A percentile compares a stretch with the other conserved stretches of the same genome.
Evolutionary conservation across 140 eudicot species (phyloP).

Genomic region (Anethum foeniculum): DNA sequence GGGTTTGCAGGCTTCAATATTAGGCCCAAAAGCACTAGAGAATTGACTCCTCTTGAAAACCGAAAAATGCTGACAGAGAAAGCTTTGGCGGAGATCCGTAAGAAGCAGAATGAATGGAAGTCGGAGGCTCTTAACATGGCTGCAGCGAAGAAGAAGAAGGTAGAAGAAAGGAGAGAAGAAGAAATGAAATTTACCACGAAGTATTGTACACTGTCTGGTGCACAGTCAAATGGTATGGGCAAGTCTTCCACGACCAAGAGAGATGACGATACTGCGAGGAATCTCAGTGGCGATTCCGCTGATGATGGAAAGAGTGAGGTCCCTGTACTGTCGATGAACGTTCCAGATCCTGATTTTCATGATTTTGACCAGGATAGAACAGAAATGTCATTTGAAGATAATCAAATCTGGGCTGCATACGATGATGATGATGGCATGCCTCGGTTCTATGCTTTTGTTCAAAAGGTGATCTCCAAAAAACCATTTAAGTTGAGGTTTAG

Average conservation of each 20-base stretch:
- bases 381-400: conserved; percentile 60
- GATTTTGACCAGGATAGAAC: conserved; percentile 75
- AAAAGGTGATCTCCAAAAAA: conserved; percentile 48
- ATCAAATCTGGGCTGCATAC: conserved; percentile 87
- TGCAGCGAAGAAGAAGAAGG: conserved; percentile 19
- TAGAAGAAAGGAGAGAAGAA: conserved; percentile 14
- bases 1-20: conserved; percentile 20
- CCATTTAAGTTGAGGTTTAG: conserved; percentile 75
- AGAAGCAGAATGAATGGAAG: conserved; percentile 38
- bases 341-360: conserved; percentile 92
- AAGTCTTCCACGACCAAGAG: conserved; percentile 8
- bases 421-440: conserved; percentile 97
- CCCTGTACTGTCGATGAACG: conserved; percentile 45
- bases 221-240: background rate
- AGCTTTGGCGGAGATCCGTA: conserved; percentile 42
- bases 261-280: conserved; percentile 3
- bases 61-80: conserved; percentile 48
- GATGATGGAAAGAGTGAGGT: conserved; percentile 18
- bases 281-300: conserved; percentile 1
- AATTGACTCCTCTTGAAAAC: conserved; percentile 40
- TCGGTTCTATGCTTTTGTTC: conserved; percentile 72
- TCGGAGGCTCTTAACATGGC: conserved; percentile 15
- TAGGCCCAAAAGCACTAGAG: conserved; percentile 39
- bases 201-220: background rate
- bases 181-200: background rate